Evolutionary conservation across 140 eudicot species (phyloP), one percentile per base, ranked within the genome.

Genomic region (Bidens hawaiensis): DNA sequence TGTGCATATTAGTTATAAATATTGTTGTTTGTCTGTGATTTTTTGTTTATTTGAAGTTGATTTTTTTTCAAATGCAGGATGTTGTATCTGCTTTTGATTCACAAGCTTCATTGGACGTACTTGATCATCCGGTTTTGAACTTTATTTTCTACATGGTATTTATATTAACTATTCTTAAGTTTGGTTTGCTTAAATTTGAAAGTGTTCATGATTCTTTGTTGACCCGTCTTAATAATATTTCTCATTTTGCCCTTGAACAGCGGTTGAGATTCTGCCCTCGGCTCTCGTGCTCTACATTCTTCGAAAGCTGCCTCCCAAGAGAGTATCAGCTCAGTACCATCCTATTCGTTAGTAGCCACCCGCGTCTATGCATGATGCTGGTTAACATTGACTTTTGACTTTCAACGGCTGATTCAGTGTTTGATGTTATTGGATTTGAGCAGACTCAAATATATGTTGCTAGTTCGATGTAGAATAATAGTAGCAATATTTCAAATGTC

Each of bases 231-330:
- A 18, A 40, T 26, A 24, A 40, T 28, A 50, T 34, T 63, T 27
- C 31, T 5, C n/a, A 25, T 51, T 64, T 67, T 1, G 31, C 48
- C 23, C 1, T 12, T 72, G 50, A 65, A 73, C 95, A 87, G 98
- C 65, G 31, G 98, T 78, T 21, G 98, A 91, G 95, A 91, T 91
- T 67, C 86, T 91, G 17, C 98, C 98, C 15, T 91, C 98, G 5
- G 90, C 90, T 49, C 95, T 91, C 1, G 98, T 91, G 73, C 90
- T 91, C 73, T 84, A 60, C 81, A 84, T 91, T 68, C 76, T 87
- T 58, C 76, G 96, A 13, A 91, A 85, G 83, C 75, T 91, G 63
- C 98, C 98, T 34, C 96, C 91, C 36, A 91, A 80, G 67, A 82
- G 91, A 82, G 59, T 78, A 58, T 71, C 98, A n/a, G 87, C 88